phyloP scores from a whole-genome alignment of 345 rosid species.

The Gossypium longicalyx region DNA sequence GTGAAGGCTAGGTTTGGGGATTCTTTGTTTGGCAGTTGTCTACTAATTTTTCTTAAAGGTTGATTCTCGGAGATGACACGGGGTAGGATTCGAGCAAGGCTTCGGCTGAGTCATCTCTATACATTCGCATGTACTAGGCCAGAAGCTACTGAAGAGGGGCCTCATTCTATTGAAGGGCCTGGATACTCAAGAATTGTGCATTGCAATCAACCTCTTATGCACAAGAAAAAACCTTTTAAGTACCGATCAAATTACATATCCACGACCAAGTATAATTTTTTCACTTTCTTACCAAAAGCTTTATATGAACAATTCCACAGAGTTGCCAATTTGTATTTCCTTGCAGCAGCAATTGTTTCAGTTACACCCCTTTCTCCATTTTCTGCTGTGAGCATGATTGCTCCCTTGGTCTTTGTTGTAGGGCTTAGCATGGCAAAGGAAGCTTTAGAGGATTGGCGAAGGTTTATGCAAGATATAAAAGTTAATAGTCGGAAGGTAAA shows the following conservation, averaged over 20 bases:
- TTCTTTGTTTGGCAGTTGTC: constrained; percentile 16
- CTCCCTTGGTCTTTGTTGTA: constrained; percentile 82
- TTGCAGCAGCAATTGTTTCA: constrained; percentile 73
- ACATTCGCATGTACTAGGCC: constrained; percentile 80
- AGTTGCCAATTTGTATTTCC: constrained; percentile 90
- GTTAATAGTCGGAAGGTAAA: constrained; percentile 63
- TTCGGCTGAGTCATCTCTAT: constrained; percentile 67
- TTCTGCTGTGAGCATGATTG: constrained; percentile 82
- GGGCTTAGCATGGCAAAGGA: constrained; percentile 96
- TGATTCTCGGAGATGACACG: constrained; percentile 55
- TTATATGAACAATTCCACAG: constrained; percentile 90
- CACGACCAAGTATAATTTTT: constrained; percentile 73
- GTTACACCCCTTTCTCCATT: constrained; percentile 78
- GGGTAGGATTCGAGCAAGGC: constrained; percentile 81
- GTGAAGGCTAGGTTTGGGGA: constrained; percentile 18
- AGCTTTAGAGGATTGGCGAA: constrained; percentile 91
- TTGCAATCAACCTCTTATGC: constrained; percentile 78
- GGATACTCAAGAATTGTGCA: constrained; percentile 67
- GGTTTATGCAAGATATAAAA: constrained; percentile 89
- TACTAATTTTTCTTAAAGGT: constrained; percentile 15
- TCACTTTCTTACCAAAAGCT: constrained; percentile 81
- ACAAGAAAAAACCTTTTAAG: constrained; percentile 61
- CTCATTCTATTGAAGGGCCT: constrained; percentile 58
- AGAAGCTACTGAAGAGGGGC: constrained; percentile 33
- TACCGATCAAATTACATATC: constrained; percentile 80